Percentiles rank a stretch among this genome's conserved stretches.
Evolutionary conservation across 2,329 filamentous ascomycete genomes (phyloP).

Genomic region (Drechslerella dactyloides): DNA sequence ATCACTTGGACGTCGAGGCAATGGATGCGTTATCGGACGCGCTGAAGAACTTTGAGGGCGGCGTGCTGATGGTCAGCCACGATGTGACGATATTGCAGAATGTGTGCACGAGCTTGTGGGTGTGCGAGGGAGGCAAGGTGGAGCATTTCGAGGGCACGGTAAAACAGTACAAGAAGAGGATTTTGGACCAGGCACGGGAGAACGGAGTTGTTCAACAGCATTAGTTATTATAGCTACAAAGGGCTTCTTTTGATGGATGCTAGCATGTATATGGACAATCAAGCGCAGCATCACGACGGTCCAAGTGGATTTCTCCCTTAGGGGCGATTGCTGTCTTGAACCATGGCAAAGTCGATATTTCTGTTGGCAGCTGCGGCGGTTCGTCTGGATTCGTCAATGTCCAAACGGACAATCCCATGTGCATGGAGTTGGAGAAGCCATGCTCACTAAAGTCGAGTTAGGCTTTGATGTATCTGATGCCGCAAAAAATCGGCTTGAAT

Average conservation of each 20-base stretch:
- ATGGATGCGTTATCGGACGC: slow-evolving; percentile 94
- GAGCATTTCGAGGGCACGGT: slow-evolving; percentile 96
- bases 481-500: too few relatives aligned
- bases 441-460: too few relatives aligned
- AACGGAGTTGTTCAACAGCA: slow-evolving; percentile 80
- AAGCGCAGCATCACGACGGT: too few relatives aligned
- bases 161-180: slow-evolving; percentile 92
- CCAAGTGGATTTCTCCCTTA: too few relatives aligned
- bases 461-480: too few relatives aligned
- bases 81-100: slow-evolving; percentile 98
- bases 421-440: too few relatives aligned
- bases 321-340: too few relatives aligned
- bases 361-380: too few relatives aligned
- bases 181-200: slow-evolving; percentile 84
- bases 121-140: slow-evolving; percentile 90
- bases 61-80: slow-evolving; percentile 98
- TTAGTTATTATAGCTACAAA: slow-evolving; percentile 32
- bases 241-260: not conserved
- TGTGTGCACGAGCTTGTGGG: slow-evolving; percentile 93
- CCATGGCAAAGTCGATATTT: too few relatives aligned
- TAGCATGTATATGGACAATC: not conserved
- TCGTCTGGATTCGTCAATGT: too few relatives aligned
- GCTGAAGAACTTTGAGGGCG: slow-evolving; percentile 84
- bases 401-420: too few relatives aligned
- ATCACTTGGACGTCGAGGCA: slow-evolving; percentile 98